Conservation (phyloP, 208 protist species). For the Trypanosoma mega region DNA sequence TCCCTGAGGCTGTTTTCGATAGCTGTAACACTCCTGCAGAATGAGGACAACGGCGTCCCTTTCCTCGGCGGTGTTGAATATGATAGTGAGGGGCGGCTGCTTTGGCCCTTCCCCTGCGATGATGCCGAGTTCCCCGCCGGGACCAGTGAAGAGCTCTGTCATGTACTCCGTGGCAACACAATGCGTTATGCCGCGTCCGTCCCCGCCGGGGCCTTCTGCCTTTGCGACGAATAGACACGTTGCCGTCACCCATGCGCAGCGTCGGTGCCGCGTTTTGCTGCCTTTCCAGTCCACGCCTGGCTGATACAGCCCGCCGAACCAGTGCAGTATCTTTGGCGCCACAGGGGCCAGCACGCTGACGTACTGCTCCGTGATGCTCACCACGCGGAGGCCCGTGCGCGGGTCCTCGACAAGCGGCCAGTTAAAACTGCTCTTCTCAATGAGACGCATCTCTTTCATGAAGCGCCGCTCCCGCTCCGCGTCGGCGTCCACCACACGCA, state of each 20-base stretch:
- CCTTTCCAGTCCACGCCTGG: conserved; percentile 19
- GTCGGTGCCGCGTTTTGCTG: not conserved
- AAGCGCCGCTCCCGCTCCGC: conserved; percentile 11
- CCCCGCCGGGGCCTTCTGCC: not conserved
- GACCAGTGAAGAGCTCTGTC: conserved; percentile 19
- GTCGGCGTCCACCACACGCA: not conserved
- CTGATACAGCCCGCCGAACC: conserved; percentile 16
- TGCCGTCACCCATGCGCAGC: conserved; percentile 26
- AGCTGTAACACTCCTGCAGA: conserved; percentile 21
- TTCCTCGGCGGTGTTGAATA: conserved; percentile 16
- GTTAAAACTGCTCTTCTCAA: conserved; percentile 7
- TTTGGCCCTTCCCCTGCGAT: conserved; percentile 11
- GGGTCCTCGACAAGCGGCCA: conserved; percentile 27
- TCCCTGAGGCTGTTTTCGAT: conserved; percentile 7
- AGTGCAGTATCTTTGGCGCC: conserved; percentile 20
- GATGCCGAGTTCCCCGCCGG: conserved; percentile 20
- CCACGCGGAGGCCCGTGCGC: conserved; percentile 24
- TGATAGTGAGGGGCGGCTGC: conserved; percentile 11
- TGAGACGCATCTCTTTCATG: conserved; percentile 20
- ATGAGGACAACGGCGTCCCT: conserved; percentile 6
- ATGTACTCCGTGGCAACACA: conserved; percentile 25
- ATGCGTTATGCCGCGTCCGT: conserved; percentile 12
- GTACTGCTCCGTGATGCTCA: conserved; percentile 8
- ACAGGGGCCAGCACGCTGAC: conserved; percentile 7
- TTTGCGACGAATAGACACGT: conserved; percentile 23